phyloP scores from a whole-genome alignment of 2,329 filamentous ascomycete species.

The Colletotrichum noveboracense region DNA sequence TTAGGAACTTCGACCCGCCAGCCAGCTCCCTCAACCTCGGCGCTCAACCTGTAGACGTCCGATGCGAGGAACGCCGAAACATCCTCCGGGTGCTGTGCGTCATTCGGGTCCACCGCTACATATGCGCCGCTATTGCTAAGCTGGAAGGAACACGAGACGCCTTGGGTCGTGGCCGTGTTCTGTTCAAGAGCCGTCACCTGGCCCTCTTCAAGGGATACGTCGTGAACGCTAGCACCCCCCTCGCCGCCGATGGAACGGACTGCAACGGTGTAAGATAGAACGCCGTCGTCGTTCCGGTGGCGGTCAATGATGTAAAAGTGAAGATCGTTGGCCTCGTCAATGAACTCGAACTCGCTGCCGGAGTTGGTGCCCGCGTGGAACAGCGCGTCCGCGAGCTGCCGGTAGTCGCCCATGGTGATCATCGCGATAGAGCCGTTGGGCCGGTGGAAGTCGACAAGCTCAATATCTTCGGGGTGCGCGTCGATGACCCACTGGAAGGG shows the following conservation, averaged over 20 bases:
- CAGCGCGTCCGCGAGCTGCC: conserved; percentile 57
- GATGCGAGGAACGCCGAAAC: conserved; percentile 42
- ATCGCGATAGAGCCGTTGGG: conserved; percentile 52
- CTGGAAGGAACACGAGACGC: conserved; percentile 50
- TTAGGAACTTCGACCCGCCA: conserved; percentile 51
- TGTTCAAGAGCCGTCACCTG: conserved; percentile 27
- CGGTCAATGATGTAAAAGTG: conserved; percentile 55
- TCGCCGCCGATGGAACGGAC: conserved; percentile 46
- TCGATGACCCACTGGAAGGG: conserved; percentile 62
- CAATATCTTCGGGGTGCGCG: conserved; percentile 58
- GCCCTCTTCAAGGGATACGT: conserved; percentile 42
- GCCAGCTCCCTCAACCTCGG: conserved; percentile 46
- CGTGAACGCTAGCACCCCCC: conserved; percentile 34
- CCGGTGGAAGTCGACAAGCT: conserved; percentile 52
- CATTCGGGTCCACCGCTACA: conserved; percentile 20
- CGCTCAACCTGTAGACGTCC: conserved; percentile 53
- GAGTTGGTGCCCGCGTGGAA: conserved; percentile 60
- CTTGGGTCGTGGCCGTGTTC: conserved; percentile 33
- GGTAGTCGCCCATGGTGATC: conserved; percentile 57
- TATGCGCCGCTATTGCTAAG: conserved; percentile 50
- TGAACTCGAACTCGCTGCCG: conserved; percentile 53
- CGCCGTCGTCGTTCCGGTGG: conserved; percentile 43
- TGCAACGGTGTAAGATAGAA: conserved; percentile 54
- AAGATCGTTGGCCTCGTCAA: conserved; percentile 51
- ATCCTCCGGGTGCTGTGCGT: conserved; percentile 34